Conservation (phyloP, 1,139 yeast species). For the Kodamaea alishanica region DNA sequence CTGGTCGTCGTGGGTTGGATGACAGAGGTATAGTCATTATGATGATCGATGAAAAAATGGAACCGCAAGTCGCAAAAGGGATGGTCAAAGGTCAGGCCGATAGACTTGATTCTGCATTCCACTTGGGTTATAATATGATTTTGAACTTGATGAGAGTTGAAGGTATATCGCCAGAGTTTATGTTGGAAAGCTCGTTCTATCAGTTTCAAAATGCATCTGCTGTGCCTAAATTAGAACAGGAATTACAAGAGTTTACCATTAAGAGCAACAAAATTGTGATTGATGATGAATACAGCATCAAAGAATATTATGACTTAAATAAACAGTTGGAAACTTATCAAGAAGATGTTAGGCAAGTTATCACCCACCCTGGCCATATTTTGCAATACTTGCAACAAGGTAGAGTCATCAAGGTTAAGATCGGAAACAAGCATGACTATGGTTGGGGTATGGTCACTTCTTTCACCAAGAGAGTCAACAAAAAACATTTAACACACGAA, state of each 20-base stretch:
- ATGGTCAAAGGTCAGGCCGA: conserved; percentile 99
- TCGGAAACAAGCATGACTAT: conserved; percentile 55
- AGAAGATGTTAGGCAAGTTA: conserved; percentile 74
- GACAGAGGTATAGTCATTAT: conserved; percentile 97
- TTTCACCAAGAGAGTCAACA: conserved; percentile 65
- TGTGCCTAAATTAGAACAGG: conserved; percentile 76
- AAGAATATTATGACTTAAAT: conserved; percentile 78
- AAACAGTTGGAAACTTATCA: conserved; percentile 67
- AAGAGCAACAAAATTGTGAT: conserved; percentile 56
- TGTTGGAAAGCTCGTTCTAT: conserved; percentile 90
- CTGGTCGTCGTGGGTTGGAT: conserved; percentile 99
- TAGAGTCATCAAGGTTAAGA: conserved; percentile 67
- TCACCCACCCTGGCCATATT: conserved; percentile 90
- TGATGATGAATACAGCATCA: conserved; percentile 71
- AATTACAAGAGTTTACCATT: conserved; percentile 50
- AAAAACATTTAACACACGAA: conserved; percentile 49
- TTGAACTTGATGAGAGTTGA: conserved; percentile 93
- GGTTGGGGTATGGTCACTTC: conserved; percentile 94
- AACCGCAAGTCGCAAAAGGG: conserved; percentile 97
- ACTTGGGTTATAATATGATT: conserved; percentile 95
- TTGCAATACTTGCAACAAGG: conserved; percentile 87
- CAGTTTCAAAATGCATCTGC: conserved; percentile 93
- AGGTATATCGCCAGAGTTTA: conserved; percentile 96
- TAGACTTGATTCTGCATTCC: conserved; percentile 93
- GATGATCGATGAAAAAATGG: conserved; percentile 99